Evolutionary conservation across 495 filamentous ascomycete genomes (phyloP), one percentile per base, ranked within the genome.

Genomic region (Xylaria intraflava): DNA sequence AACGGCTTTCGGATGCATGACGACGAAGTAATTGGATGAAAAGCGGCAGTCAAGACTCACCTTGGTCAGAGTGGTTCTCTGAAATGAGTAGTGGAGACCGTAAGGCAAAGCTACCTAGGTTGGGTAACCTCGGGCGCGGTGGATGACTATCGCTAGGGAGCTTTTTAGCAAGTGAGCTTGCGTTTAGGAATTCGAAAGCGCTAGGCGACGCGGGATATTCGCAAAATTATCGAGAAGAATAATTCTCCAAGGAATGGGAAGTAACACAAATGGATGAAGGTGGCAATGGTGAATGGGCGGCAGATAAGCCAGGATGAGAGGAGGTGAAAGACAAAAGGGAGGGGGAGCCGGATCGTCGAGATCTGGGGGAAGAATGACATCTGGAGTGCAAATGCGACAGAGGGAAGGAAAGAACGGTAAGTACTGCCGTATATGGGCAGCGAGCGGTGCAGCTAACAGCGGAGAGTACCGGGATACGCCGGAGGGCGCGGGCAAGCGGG

Each of bases 31-130:
- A 47, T 30, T 41, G 49, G 57, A 49, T 47, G 53, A 48, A 52
- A 52, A 19, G 35, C 35, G 17, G 56, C 56, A 40, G 46, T 33
- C 29, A 42, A 50, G 45, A 60, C 63, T 66, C 43, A 66, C 63
- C 48, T 49, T 56, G 63, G 48, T 43, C 22, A 31, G 35, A 42
- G 27, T 27, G 27, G 4, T 33, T 35, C 51, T 59, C 43, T 64
- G 56, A 56, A 58, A 66, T 60, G 54, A 66, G 61, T 54, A 57
- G 63, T 64, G 63, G 61, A 66, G 58, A 55, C 56, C n/a, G n/a
- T n/a, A n/a, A n/a, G n/a, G 52, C 50, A 51, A 66, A 60, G 63
- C 61, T 56, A 61, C n/a, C n/a, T n/a, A n/a, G n/a, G n/a, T n/a
- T n/a, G 61, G 61, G 63, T 64, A 54, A 60, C 40, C 24, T 61